Base-by-base conservation (phyloP, 768 basidiomycete genomes). In the Phanerochaete sordida region DNA sequence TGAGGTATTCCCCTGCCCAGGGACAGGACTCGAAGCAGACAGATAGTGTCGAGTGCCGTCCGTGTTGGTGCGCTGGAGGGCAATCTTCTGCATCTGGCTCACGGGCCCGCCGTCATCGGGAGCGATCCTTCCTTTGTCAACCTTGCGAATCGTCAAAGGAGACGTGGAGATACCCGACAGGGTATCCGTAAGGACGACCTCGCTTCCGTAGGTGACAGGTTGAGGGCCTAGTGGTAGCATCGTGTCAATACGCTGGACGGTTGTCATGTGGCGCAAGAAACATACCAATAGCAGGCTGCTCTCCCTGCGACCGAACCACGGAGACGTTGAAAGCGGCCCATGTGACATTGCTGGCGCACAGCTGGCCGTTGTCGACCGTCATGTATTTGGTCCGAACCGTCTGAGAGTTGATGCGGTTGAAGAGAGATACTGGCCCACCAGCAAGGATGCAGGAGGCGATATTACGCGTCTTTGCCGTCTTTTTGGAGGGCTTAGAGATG, bases 311-410 rank as follows among this genome's bases (percentile, higher is more conserved):
- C 56, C 87, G 88, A 50, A 94, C 83, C 58, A 96, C 90, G 71
- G 93, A 93, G 69, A 96, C 91, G 69, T 89, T 93, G 78, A 96
- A 95, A 35, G 95, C 93, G 58, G 93, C 93, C 95, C 94, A 96
- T 48, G 89, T 82, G 64, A 91, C 79, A 70, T 93, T 94, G 73
- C 90, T 93, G n/a, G 93, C 91, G 75, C 89, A 90, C 59, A 93
- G 76, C 69, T 87, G 85, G 54, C 83, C 85, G 66, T 86, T 84
- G 66, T 95, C 93, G 71, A 95, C 88, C 57, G 91, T 92, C 91
- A 98, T 94, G 74, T 95, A 98, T 78, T 96, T 96, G 59, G 95
- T 97, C 70, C 95, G 88, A 61, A 96, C 94, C 39, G 95, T 94
- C 76, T 98, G 95, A 15, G 91, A 92, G 75, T 96, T 95, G 81